Percentiles rank a stretch among this genome's conserved stretches.
phyloP scores from a whole-genome alignment of 176 grass and related monocot genomes.

The Triticum aestivum region IWGSC_CS_RefSeq_v2.1 NC_057800.1:725647929-725648428 shows the following conservation, averaged over 20 bases:
- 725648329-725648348: not conserved
- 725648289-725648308: too few relatives aligned
- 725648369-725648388: not conserved
- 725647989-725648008: too few relatives aligned
- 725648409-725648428: not conserved
- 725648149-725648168: not conserved
- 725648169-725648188: too few relatives aligned
- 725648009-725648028: not conserved
- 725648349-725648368: not conserved
- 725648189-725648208: not conserved
- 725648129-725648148: not conserved
- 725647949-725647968: not conserved
- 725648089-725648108: not conserved
- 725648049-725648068: not conserved
- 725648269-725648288: too few relatives aligned
- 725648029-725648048: not conserved
- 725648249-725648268: not conserved
- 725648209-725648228: not conserved
- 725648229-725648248: not conserved
- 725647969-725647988: not conserved
- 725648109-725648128: not conserved
- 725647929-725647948: not conserved
- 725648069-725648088: not conserved
- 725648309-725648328: too few relatives aligned
- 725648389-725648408: not conserved